These are phyloP conservation scores for Penicillium corylophilum DNA, from an alignment of 2,329 filamentous ascomycete genomes.

Conservation along the genomic window DNA sequence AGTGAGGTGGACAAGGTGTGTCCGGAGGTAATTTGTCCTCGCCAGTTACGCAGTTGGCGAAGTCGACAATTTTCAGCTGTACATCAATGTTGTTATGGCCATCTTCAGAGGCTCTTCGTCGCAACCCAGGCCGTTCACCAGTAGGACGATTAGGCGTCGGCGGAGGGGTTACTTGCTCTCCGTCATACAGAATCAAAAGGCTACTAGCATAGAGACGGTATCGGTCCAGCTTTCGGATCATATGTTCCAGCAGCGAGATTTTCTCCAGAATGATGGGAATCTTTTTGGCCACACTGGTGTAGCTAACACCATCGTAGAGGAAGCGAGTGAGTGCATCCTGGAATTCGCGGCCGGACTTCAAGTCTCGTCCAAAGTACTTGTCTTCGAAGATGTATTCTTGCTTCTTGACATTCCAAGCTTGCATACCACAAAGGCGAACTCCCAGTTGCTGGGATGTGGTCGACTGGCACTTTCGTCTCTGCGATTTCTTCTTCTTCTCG, in stretches of 20 bases:
- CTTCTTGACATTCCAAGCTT: conserved; percentile 86
- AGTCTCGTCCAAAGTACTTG: conserved; percentile 90
- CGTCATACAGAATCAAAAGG: conserved; percentile 93
- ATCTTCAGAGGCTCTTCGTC: conserved; percentile 36
- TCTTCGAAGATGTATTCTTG: conserved; percentile 93
- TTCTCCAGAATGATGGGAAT: conserved; percentile 87
- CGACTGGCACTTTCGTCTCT: conserved; percentile 85
- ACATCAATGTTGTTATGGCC: conserved; percentile 43
- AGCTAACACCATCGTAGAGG: conserved; percentile 83
- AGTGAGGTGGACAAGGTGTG: conserved; percentile 71
- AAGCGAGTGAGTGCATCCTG: conserved; percentile 85
- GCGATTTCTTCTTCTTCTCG: conserved; percentile 89
- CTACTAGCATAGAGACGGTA: conserved; percentile 97
- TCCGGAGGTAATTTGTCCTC: conserved; percentile 65
- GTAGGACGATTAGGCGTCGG: conserved; percentile 21
- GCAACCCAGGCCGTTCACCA: conserved; percentile 34
- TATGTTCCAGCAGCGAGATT: conserved; percentile 76
- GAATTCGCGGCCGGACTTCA: conserved; percentile 86
- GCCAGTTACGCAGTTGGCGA: conserved; percentile 93
- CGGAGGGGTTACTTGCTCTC: conserved; percentile 49
- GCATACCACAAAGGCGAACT: conserved; percentile 90
- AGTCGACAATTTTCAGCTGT: conserved; percentile 96
- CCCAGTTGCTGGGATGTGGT: conserved; percentile 91
- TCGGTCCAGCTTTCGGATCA: conserved; percentile 73
- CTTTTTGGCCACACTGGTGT: conserved; percentile 76